Evolutionary conservation across 257 asterid genomes (phyloP).

Genomic region (Lycium ferocissimum): DNA sequence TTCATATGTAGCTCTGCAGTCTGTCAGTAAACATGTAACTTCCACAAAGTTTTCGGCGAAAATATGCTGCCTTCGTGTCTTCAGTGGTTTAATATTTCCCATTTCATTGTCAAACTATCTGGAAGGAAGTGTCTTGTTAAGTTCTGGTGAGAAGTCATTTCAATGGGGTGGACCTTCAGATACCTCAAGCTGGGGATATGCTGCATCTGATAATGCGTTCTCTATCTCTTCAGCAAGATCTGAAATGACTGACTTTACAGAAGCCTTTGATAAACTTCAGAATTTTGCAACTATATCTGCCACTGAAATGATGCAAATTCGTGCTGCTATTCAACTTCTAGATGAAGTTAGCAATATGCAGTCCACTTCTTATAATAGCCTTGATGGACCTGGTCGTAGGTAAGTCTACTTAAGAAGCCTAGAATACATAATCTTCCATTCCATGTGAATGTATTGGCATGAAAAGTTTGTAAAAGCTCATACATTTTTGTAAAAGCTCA

Average conservation of each 20-base stretch:
- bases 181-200: slow-evolving; percentile 49
- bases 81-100: slow-evolving; percentile 51
- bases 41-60: slow-evolving; percentile 45
- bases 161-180: slow-evolving; percentile 70
- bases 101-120: slow-evolving; percentile 78
- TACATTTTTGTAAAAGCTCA: slow-evolving; percentile 18
- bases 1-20: slow-evolving; percentile 76
- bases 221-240: slow-evolving; percentile 56
- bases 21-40: slow-evolving; percentile 62
- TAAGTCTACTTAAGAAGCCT: slow-evolving; percentile 33
- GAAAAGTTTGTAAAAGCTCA: slow-evolving; percentile 1
- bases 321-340: slow-evolving; percentile 71
- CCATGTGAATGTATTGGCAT: neutral
- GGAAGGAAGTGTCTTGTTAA: slow-evolving; percentile 63
- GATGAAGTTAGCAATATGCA: slow-evolving; percentile 71
- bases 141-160: slow-evolving; percentile 59
- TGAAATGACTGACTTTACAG: slow-evolving; percentile 61
- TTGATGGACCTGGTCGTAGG: slow-evolving; percentile 98
- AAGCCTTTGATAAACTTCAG: slow-evolving; percentile 65
- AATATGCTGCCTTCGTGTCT: slow-evolving; percentile 43
- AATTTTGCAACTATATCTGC: slow-evolving; percentile 48
- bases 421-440: neutral
- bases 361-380: slow-evolving; percentile 75
- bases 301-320: slow-evolving; percentile 78
- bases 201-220: slow-evolving; percentile 46